Conservation (phyloP, 2,329 filamentous ascomycete genomes). For the Nigrospora osmanthi region DNA sequence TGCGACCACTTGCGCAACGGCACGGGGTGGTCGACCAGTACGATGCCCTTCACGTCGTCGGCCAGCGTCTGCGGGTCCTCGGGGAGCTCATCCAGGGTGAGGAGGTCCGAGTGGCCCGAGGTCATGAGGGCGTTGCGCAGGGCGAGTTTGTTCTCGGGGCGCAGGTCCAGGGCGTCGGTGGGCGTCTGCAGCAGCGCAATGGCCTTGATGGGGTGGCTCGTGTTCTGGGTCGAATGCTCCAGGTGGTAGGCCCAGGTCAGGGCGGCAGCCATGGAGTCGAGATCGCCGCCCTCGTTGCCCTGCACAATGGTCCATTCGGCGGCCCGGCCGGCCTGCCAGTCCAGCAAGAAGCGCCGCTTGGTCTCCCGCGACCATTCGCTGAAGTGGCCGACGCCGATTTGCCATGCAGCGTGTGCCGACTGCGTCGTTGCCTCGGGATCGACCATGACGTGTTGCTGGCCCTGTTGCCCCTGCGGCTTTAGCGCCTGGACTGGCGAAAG, state of each 20-base stretch:
- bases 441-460: conserved; percentile 2
- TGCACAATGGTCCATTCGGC: conserved; percentile 36
- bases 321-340: conserved; percentile 33
- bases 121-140: conserved; percentile 36
- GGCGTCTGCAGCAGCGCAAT: conserved; percentile 38
- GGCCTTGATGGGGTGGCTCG: conserved; percentile 31
- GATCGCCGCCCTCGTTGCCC: conserved; percentile 36
- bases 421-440: conserved; percentile 1
- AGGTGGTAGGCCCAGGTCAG: conserved; percentile 40
- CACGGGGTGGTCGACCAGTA: conserved; percentile 33
- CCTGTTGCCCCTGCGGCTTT: background rate
- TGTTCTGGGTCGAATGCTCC: conserved; percentile 31
- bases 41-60: conserved; percentile 32
- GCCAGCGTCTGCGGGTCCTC: conserved; percentile 35
- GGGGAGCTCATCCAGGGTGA: conserved; percentile 38
- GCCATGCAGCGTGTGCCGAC: background rate
- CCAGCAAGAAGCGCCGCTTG: conserved; percentile 35
- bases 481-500: background rate
- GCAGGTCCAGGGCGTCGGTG: conserved; percentile 34
- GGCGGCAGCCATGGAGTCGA: conserved; percentile 34
- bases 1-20: conserved; percentile 33
- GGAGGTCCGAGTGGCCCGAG: conserved; percentile 32
- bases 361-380: conserved; percentile 37
- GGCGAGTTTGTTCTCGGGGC: conserved; percentile 37
- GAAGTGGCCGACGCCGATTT: conserved; percentile 35